Evolutionary conservation across 257 asterid species (phyloP), one percentile per base, ranked within the genome.

Genomic region (Solanum virginianum): DNA sequence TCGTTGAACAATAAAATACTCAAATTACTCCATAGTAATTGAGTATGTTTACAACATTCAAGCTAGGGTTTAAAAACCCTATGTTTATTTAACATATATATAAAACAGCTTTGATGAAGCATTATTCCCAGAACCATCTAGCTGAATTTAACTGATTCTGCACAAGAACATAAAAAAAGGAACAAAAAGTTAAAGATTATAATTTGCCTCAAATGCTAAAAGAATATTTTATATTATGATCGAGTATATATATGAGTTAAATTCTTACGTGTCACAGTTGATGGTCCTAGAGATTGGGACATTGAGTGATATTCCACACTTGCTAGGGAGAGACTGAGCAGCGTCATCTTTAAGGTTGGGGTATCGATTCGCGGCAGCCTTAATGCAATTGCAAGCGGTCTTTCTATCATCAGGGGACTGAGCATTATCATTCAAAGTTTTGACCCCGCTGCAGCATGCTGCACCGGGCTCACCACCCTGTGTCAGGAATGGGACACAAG

Each of bases 231-330:
- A 36, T 0, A 2, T 10, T 8, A 10, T 17, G 1, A 69, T 4
- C 41, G 41, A 4, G 6, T 36, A 3, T 69, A 17, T 68, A 69
- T 0, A 39, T 9, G 39, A 69, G 13, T 36, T 70, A 70, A 39
- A 39, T 6, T 36, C 89, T 86, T 57, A 89, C 92, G 9, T 81
- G 60, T 55, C 81, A 56, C 92, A 92, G 74, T 92, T 86, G 69
- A 91, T 88, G 8, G 18, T 85, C 71, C 87, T 89, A 13, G 93
- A 90, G 86, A 92, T 57, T 0, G 92, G 91, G 16, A 90, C 87
- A 47, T 89, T 92, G 68, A 91, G 7, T 2, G 60, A 7, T 14
- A 91, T 92, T 0, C 68, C 82, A 11, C 95, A 92, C 62, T 88
- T 88, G 22, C 15, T 18, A 3, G 89, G 90, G 20, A 90, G 85